Base-by-base conservation (phyloP, 2,329 filamentous ascomycete genomes). In the Dactylellina parvicollis region DNA sequence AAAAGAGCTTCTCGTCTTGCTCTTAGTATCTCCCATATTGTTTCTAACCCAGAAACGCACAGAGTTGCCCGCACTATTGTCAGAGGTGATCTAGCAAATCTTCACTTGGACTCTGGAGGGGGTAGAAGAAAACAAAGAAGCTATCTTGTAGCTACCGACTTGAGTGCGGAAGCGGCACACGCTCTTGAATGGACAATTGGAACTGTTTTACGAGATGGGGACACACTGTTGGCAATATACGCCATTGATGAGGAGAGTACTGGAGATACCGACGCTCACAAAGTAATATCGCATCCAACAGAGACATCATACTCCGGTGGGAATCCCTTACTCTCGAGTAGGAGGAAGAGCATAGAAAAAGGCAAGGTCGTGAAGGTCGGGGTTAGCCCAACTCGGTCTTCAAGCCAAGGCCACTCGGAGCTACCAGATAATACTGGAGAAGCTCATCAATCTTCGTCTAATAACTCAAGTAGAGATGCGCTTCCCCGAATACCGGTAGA, bases 131-230 rank as follows among this genome's bases (percentile, higher is more conserved):
- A 91, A 59, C 86, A 94, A 73, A 87, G 95, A 59, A 96, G 95
- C 78, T 99, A 98, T 79, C 83, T 99, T 14, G 92, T 97, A n/a
- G 94, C 95, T 2, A 97, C 92, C 0, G 95, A 99, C 80, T 83
- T 98, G 2, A 97, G 93, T 77, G 91, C 95, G 36, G 95, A 99
- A 82, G 93, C 94, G 3, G 91, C 92, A 4, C 96, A 98, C 80
- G 95, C 95, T 0, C 84, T 99, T 30, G 95, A 99, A 80, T 99
- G 95, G 95, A 95, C 94, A 0, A 93, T 99, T 64, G 95, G 95
- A 5, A 98, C 94, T 0, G 92, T 98, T 4, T 84, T 99, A 28
- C 87, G 95, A 52, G 93, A 98, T 77, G 95, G 95, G 5, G 95
- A 99, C 79, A 98, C 94, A 0, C 85, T 99, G 34, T 88, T 97